A percentile compares a stretch with the other conserved stretches of the same genome.
These are phyloP conservation scores for Rhinocladiella similis DNA, from an alignment of 2,329 filamentous ascomycete species.

Conservation along the genomic window DNA sequence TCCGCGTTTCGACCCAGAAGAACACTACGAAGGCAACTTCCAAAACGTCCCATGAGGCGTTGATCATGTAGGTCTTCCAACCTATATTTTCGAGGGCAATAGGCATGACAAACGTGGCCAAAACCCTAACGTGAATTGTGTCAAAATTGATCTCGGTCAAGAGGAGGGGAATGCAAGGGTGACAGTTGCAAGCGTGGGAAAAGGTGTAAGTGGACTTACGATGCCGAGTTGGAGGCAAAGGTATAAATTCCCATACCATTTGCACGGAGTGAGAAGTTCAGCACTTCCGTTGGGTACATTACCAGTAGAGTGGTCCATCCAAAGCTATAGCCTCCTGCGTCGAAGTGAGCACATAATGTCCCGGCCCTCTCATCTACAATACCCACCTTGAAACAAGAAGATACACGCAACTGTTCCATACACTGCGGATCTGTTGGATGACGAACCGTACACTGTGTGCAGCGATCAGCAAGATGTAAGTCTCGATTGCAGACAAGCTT, in stretches of 20 bases:
- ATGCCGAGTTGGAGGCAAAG: constrained; percentile 31
- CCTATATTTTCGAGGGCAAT: constrained; percentile 45
- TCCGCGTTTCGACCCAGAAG: constrained; percentile 26
- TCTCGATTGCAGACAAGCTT: background rate
- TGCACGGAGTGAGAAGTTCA: constrained; percentile 35
- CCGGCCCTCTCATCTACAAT: constrained; percentile 8
- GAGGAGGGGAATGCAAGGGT: too few species aligned
- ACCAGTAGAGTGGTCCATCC: constrained; percentile 51
- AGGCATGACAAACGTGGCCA: constrained; percentile 44
- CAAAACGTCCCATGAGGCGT: constrained; percentile 46
- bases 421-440: constrained; percentile 38
- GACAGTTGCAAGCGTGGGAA: too few species aligned
- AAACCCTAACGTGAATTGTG: too few species aligned
- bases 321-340: constrained; percentile 52
- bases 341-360: constrained; percentile 45
- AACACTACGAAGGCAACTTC: constrained; percentile 31
- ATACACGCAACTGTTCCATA: constrained; percentile 40
- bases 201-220: constrained; percentile 26
- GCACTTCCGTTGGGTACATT: constrained; percentile 39
- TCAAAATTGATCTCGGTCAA: too few species aligned
- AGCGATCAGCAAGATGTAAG: background rate
- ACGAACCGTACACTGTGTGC: constrained; percentile 34
- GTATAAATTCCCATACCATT: constrained; percentile 24
- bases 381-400: constrained; percentile 37
- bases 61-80: constrained; percentile 47